Base-by-base conservation (phyloP, 192 early-diverging fungal species). In the Diversispora epigaea region DNA sequence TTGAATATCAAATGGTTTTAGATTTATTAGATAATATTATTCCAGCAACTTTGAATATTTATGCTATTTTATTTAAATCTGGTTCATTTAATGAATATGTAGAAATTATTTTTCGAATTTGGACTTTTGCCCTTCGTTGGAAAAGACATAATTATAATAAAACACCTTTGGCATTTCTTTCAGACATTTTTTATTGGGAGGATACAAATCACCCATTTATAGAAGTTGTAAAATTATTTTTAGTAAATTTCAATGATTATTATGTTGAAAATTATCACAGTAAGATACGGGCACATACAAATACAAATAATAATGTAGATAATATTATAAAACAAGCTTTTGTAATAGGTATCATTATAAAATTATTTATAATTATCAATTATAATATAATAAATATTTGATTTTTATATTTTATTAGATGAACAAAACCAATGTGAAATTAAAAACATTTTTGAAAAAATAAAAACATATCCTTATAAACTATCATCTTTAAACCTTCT, bases 131-230 rank as follows among this genome's bases (percentile, higher is more conserved):
- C 1, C 10, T 52, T 2, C 11, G 1, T 6, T 68, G 15, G 44
- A 68, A 68, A 49, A 43, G 6, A 17, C 45, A 52, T 10, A 55
- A 70, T 4, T 32, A 32, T 32, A 32, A 32, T 32, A 32, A 32
- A 32, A 2, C 2, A 32, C 25, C 25, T 32, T 32, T 55, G 0
- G 3, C 14, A 5, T 70, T 55, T 32, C 41, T 70, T 6, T 55
- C 49, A 55, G 50, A 70, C 19, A 15, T 70, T 0, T 70, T 52
- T 52, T 70, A 55, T 70, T 70, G 68, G 68, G 3, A 70, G 4
- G 39, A 56, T 55, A 70, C 10, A 14, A 39, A 55, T 0, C 0
- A 70, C 55, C 50, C 68, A 15, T 25, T 70, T 6, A 8, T 14
- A 19, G 43, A 43, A 39, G 22, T 14, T 11, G 7, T 55, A 17